Conservation (phyloP, 768 basidiomycete species). For the Lactifluus pinguis region DNA sequence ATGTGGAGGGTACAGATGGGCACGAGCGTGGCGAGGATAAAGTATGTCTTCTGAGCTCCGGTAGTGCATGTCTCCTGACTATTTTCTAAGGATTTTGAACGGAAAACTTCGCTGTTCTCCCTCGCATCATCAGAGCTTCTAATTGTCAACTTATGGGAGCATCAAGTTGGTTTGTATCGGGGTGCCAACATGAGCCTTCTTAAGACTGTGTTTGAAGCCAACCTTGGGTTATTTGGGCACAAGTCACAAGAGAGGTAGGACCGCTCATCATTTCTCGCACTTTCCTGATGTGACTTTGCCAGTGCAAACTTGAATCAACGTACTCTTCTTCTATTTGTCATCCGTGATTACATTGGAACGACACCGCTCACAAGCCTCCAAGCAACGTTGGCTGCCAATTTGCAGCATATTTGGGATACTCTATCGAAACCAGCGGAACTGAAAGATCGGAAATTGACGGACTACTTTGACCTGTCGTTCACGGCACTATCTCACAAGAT, state of each 20-base stretch:
- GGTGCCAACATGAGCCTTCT: slow-evolving; percentile 98
- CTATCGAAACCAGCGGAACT: slow-evolving; percentile 86
- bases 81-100: slow-evolving; percentile 77
- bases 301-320: slow-evolving; percentile 49
- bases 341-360: slow-evolving; percentile 90
- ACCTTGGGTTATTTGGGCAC: slow-evolving; percentile 87
- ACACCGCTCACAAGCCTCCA: slow-evolving; percentile 88
- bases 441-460: slow-evolving; percentile 64
- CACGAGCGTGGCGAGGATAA: slow-evolving; percentile 98
- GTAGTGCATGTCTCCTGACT: not conserved
- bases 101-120: slow-evolving; percentile 96
- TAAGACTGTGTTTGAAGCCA: slow-evolving; percentile 98
- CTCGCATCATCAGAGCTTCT: slow-evolving; percentile 93
- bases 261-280: not conserved
- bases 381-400: slow-evolving; percentile 79
- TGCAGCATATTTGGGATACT: slow-evolving; percentile 85
- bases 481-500: slow-evolving; percentile 94
- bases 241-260: slow-evolving; percentile 48
- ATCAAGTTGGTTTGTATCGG: slow-evolving; percentile 96
- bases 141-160: slow-evolving; percentile 96
- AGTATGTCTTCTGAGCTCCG: slow-evolving; percentile 31
- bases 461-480: slow-evolving; percentile 94
- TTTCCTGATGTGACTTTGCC: not conserved
- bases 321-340: slow-evolving; percentile 97
- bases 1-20: slow-evolving; percentile 98